These are phyloP conservation scores for Eucalyptus regnans DNA, from an alignment of 345 rosid genomes.

Conservation along the genomic window DNA sequence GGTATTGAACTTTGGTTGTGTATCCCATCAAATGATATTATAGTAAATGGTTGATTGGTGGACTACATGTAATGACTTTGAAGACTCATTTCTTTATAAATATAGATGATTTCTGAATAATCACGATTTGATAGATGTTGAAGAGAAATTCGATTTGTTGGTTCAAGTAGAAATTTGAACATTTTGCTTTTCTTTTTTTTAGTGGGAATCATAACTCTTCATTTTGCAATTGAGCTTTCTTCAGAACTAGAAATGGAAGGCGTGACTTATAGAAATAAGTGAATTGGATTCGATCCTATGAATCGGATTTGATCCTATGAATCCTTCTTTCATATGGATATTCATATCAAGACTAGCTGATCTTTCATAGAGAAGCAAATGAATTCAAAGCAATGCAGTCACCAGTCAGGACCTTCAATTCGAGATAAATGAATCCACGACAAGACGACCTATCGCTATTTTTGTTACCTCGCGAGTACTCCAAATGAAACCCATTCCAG, in stretches of 20 bases:
- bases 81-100: too few species aligned
- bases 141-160: too few species aligned
- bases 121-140: rapidly evolving
- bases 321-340: neutral
- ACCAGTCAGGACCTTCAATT: neutral
- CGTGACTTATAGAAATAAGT: neutral
- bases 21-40: too few species aligned
- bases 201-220: too few species aligned
- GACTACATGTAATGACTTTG: too few species aligned
- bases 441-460: neutral
- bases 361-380: neutral
- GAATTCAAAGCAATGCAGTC: neutral
- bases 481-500: neutral
- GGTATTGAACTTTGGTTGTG: too few species aligned
- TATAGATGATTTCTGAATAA: too few species aligned
- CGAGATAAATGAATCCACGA: neutral
- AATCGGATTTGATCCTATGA: neutral
- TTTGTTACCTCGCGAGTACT: neutral
- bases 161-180: too few species aligned
- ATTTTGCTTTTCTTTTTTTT: too few species aligned
- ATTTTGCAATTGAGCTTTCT: neutral
- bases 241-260: neutral
- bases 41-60: too few species aligned
- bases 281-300: neutral
- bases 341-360: neutral